phyloP scores from a whole-genome alignment of 2,329 filamentous ascomycete genomes.

The Cytospora chrysosperma region DNA sequence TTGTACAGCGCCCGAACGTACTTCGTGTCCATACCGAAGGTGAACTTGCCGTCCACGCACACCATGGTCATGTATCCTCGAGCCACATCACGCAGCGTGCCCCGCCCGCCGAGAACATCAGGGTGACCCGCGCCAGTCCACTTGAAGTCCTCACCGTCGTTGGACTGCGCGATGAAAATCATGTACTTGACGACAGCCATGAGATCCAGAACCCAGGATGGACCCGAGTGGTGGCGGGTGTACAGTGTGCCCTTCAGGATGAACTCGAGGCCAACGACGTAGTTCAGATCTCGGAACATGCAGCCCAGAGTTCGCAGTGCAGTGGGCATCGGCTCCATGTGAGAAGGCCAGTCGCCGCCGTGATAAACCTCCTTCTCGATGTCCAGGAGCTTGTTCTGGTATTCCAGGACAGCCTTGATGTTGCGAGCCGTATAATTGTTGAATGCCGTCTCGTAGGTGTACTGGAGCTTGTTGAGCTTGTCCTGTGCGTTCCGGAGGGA shows the following conservation, averaged over 20 bases:
- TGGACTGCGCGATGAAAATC: constrained; percentile 17
- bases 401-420: constrained; percentile 22
- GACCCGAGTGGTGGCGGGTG: constrained; percentile 22
- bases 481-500: constrained; percentile 25
- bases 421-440: constrained; percentile 16
- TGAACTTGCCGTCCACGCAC: constrained; percentile 21
- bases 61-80: constrained; percentile 29
- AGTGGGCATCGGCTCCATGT: constrained; percentile 32
- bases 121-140: constrained; percentile 15
- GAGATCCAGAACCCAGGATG: constrained; percentile 31
- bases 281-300: constrained; percentile 28
- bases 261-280: constrained; percentile 28
- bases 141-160: constrained; percentile 17
- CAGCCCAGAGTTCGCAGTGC: constrained; percentile 27
- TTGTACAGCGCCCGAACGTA: constrained; percentile 28
- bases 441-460: constrained; percentile 20
- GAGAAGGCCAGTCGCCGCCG: constrained; percentile 29
- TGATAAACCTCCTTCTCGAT: constrained; percentile 24
- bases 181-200: constrained; percentile 28
- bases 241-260: constrained; percentile 31
- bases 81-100: constrained; percentile 26
- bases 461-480: constrained; percentile 23
- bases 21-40: constrained; percentile 28
- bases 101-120: constrained; percentile 19
- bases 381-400: constrained; percentile 26